These are phyloP conservation scores for Aspergillus nomiae DNA, from an alignment of 2,329 filamentous ascomycete genomes.

Conservation along the genomic window DNA sequence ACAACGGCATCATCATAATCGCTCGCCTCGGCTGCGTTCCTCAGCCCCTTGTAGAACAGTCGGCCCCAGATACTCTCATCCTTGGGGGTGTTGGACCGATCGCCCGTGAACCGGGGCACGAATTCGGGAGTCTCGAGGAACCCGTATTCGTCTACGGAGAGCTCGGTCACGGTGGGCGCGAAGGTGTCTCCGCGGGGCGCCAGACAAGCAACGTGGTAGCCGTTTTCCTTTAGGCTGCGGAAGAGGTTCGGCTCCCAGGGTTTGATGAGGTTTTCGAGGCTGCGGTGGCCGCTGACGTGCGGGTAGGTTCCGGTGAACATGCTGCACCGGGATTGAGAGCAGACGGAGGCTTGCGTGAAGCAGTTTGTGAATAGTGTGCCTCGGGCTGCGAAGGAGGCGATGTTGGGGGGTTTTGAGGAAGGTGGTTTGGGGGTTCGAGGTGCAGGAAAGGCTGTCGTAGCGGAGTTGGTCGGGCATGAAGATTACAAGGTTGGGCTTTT, in stretches of 20 bases:
- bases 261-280: constrained; percentile 51
- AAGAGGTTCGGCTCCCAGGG: constrained; percentile 54
- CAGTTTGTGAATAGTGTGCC: constrained; percentile 50
- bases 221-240: constrained; percentile 45
- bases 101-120: background rate
- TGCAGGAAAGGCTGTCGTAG: constrained; percentile 47
- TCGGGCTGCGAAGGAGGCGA: constrained; percentile 9
- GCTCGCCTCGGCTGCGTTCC: constrained; percentile 39
- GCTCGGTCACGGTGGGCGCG: background rate
- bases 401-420: constrained; percentile 48
- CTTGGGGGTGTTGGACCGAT: background rate
- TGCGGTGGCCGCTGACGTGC: constrained; percentile 50
- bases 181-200: background rate
- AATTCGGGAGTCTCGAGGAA: background rate
- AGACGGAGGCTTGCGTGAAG: constrained; percentile 50
- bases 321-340: constrained; percentile 50
- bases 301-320: constrained; percentile 53
- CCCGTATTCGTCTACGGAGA: background rate
- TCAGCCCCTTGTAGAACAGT: constrained; percentile 41
- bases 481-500: constrained; percentile 23
- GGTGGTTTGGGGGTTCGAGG: constrained; percentile 23
- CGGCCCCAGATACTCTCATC: background rate
- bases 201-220: constrained; percentile 52
- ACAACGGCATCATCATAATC: constrained; percentile 52
- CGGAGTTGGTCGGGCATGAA: constrained; percentile 55